A percentile compares a stretch with the other conserved stretches of the same genome.
Conservation (phyloP, 768 basidiomycete genomes). For the Coprinopsis cinerea region DNA sequence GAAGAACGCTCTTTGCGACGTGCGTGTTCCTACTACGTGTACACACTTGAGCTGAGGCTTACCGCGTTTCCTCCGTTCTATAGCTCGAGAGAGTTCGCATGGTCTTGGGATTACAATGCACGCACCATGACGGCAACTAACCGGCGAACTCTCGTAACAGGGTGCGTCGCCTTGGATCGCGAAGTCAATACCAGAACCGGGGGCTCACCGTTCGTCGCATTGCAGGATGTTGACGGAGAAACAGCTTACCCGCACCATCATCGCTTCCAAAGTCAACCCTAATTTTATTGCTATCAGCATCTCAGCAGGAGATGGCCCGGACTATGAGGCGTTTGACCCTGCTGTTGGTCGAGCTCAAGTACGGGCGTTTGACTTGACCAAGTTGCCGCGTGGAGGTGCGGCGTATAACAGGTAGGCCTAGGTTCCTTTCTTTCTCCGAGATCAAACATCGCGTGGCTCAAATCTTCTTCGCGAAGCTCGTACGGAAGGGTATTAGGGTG, state of each 20-base stretch:
- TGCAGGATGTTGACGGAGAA: neutral
- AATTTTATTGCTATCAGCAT: constrained; percentile 1
- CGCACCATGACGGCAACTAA: constrained; percentile 6
- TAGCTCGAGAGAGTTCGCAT: constrained; percentile 10
- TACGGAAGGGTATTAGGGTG: neutral
- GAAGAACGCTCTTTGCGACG: constrained; percentile 10
- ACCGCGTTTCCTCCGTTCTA: neutral
- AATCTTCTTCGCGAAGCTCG: neutral
- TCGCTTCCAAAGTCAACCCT: constrained; percentile 3
- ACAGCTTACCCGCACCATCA: constrained; percentile 1
- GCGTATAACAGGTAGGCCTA: neutral
- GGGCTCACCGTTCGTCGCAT: neutral
- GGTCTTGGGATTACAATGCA: constrained; percentile 11
- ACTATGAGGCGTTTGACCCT: neutral
- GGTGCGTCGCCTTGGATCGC: neutral
- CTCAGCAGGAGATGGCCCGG: neutral
- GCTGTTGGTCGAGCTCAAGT: constrained; percentile 1
- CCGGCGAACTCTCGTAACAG: constrained; percentile 7
- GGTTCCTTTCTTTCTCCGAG: no score
- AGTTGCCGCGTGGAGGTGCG: neutral
- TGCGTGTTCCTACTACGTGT: neutral
- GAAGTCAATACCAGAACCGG: neutral
- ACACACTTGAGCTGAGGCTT: neutral
- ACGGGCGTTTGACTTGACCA: neutral
- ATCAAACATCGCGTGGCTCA: neutral